Conservation (phyloP, 2,329 filamentous ascomycete species). For the Microsporum ferrugineum region DNA sequence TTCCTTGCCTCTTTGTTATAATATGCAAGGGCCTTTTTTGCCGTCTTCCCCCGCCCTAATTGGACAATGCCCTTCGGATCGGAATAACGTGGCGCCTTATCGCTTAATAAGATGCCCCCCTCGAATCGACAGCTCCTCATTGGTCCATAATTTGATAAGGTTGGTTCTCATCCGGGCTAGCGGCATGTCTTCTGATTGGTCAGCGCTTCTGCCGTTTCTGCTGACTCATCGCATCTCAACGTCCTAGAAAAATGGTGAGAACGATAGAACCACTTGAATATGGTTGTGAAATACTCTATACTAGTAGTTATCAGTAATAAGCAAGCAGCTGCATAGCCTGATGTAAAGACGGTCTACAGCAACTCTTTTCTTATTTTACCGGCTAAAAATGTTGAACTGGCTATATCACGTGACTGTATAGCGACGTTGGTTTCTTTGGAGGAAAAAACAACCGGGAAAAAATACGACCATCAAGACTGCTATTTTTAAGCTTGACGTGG, state of each 20-base stretch:
- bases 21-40: not conserved
- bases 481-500: not conserved
- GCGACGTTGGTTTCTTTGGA: not conserved
- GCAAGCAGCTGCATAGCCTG: not conserved
- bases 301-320: too few relatives aligned
- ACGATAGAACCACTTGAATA: too few relatives aligned
- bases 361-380: not conserved
- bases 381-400: not conserved
- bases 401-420: not conserved
- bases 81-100: not conserved
- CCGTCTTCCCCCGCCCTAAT: not conserved
- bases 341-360: not conserved
- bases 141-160: not conserved
- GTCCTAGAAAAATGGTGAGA: not conserved
- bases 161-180: not conserved
- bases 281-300: too few relatives aligned
- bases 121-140: not conserved
- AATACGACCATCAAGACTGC: not conserved
- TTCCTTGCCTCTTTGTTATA: not conserved
- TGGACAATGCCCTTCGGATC: not conserved
- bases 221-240: not conserved
- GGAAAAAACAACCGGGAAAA: not conserved
- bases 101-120: not conserved
- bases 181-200: not conserved
- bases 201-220: not conserved